Conservation (phyloP, 2,329 filamentous ascomycete genomes). For the Penicillium freii region DNA sequence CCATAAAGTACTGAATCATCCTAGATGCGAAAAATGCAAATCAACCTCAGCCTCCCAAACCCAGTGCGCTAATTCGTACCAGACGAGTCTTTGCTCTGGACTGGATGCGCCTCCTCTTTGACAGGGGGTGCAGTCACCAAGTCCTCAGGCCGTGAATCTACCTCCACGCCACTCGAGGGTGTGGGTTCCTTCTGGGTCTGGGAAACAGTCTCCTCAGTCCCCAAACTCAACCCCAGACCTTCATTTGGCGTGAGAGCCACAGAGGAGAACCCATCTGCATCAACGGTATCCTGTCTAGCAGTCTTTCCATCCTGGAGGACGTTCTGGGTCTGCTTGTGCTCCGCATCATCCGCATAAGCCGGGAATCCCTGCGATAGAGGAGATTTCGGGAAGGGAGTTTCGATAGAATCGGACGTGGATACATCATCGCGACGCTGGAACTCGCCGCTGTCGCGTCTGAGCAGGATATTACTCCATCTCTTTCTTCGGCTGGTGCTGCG, state of each 20-base stretch:
- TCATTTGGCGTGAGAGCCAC: conserved; percentile 19
- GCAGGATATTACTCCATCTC: conserved; percentile 39
- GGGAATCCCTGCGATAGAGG: conserved; percentile 34
- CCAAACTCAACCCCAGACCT: conserved; percentile 14
- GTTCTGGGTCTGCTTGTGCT: not conserved
- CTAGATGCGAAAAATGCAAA: conserved; percentile 1
- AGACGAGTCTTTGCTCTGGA: conserved; percentile 4
- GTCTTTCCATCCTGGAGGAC: not conserved
- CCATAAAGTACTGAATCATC: not conserved
- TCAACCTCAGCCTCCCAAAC: not conserved
- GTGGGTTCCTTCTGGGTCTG: not conserved
- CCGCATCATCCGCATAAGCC: conserved; percentile 15
- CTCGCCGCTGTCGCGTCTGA: conserved; percentile 36
- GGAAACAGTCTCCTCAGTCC: not conserved
- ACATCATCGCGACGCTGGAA: conserved; percentile 26
- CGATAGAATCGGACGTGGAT: conserved; percentile 16
- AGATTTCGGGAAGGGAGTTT: conserved; percentile 30
- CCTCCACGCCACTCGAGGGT: not conserved
- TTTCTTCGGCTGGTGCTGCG: conserved; percentile 37
- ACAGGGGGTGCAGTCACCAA: conserved; percentile 1
- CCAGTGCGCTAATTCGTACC: conserved; percentile 2
- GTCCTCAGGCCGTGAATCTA: not conserved
- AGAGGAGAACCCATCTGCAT: conserved; percentile 20
- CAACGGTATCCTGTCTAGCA: not conserved
- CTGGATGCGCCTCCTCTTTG: conserved; percentile 7